These are phyloP conservation scores for Neurospora cerealis DNA, from an alignment of 495 filamentous ascomycete genomes.

Conservation along the genomic window DNA sequence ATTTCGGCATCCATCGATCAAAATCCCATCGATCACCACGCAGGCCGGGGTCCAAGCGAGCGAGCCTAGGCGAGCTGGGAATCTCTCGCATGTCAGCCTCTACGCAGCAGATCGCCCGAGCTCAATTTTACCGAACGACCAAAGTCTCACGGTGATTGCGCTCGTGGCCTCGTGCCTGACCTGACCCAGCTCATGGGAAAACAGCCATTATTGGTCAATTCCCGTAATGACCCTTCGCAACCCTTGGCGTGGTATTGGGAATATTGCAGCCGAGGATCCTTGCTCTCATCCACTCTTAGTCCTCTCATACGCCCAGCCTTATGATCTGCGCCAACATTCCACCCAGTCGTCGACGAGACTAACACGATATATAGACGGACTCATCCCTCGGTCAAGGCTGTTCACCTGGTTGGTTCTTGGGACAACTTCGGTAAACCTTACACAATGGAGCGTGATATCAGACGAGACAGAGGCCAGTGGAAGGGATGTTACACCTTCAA, in stretches of 20 bases:
- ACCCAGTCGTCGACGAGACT: neutral
- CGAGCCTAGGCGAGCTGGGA: neutral
- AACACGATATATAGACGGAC: conserved; percentile 44
- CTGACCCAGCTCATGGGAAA: neutral
- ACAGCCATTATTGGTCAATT: neutral
- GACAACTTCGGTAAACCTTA: conserved; percentile 77
- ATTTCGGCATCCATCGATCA: neutral
- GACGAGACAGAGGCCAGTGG: conserved; percentile 65
- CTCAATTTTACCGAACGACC: neutral
- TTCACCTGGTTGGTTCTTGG: conserved; percentile 84
- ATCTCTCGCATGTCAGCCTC: neutral
- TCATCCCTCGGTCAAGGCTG: conserved; percentile 53
- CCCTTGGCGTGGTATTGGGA: neutral
- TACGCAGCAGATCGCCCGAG: neutral
- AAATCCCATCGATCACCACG: neutral
- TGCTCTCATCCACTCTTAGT: neutral
- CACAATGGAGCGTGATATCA: conserved; percentile 65
- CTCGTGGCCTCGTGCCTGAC: neutral
- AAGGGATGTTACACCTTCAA: conserved; percentile 75
- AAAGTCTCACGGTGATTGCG: neutral
- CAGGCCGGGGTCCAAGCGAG: neutral
- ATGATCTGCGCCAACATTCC: neutral
- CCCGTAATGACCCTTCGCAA: neutral
- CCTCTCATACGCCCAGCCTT: neutral
- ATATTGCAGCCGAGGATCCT: neutral